These are phyloP conservation scores for Saturnispora serradocipensis DNA, from an alignment of 805 yeast species.

Conservation along the genomic window DNA sequence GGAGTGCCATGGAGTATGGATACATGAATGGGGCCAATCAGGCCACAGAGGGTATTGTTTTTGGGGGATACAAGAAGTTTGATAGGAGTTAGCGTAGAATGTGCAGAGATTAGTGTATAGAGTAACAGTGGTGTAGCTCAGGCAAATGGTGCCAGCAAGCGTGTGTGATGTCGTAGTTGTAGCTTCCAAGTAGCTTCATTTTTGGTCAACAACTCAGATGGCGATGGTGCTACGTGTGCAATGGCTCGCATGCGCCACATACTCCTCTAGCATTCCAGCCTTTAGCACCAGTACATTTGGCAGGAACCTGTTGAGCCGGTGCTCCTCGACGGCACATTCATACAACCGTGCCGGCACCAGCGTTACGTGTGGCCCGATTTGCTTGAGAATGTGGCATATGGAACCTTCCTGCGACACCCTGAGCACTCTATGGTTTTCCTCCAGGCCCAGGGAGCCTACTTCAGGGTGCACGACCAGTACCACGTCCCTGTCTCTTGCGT, in stretches of 20 bases:
- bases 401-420: conserved; percentile 38
- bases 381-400: conserved; percentile 47
- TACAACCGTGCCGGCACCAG: not conserved
- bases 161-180: too few species aligned
- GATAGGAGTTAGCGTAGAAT: conserved; percentile 9
- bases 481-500: conserved; percentile 14
- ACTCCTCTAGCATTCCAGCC: not conserved
- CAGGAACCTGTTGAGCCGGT: not conserved
- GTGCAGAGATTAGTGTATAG: too few species aligned
- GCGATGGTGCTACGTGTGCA: too few species aligned
- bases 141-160: too few species aligned
- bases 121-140: too few species aligned
- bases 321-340: not conserved
- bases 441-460: conserved; percentile 15
- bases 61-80: conserved; percentile 44
- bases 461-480: conserved; percentile 24
- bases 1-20: conserved; percentile 57
- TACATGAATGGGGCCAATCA: conserved; percentile 51
- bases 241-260: not conserved
- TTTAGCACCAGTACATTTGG: not conserved
- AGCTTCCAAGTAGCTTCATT: too few species aligned
- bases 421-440: conserved; percentile 28
- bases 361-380: conserved; percentile 13
- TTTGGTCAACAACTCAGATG: too few species aligned
- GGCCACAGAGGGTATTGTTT: conserved; percentile 41